Percentiles rank a stretch among this genome's conserved stretches.
Evolutionary conservation across 345 rosid species (phyloP).

Genomic region (Camelina laxa): DNA sequence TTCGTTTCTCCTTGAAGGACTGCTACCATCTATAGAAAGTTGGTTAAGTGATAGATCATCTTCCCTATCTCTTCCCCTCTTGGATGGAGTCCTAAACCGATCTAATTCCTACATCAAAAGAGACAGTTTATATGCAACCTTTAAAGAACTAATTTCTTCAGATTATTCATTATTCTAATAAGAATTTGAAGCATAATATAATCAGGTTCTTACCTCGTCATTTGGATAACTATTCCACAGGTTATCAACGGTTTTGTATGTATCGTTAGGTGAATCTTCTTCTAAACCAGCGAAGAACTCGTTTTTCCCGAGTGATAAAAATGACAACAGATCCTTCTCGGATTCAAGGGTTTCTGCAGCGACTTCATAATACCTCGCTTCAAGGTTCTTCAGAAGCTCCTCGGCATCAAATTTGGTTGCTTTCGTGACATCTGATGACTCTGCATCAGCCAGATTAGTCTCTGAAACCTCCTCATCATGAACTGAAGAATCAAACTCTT

Average conservation of each 20-base stretch:
- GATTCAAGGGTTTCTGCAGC: constrained; percentile 34
- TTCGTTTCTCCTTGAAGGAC: constrained; percentile 23
- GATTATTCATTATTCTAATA: background rate
- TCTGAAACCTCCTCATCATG: constrained; percentile 40
- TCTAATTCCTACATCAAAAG: constrained; percentile 25
- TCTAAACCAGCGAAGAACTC: constrained; percentile 66
- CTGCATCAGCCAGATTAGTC: constrained; percentile 27
- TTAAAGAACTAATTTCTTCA: background rate
- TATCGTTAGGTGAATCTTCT: constrained; percentile 46
- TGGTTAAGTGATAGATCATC: constrained; percentile 26
- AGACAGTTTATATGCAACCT: background rate
- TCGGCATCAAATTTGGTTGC: constrained; percentile 44
- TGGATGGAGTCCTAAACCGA: constrained; percentile 16
- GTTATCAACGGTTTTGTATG: constrained; percentile 52
- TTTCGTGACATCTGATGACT: constrained; percentile 24
- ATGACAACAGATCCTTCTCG: constrained; percentile 56
- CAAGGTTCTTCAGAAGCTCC: constrained; percentile 61
- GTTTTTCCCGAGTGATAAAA: constrained; percentile 60
- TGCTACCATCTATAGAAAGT: constrained; percentile 28
- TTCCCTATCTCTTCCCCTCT: constrained; percentile 51
- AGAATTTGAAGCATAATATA: background rate
- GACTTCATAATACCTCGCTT: constrained; percentile 44
- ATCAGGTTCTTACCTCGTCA: constrained; percentile 49
- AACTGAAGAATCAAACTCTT: constrained; percentile 30
- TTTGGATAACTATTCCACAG: constrained; percentile 61